Evolutionary conservation across 225 moss, liverwort and hornwort genomes (phyloP).

Genomic region (Straminergon stramineum): DNA sequence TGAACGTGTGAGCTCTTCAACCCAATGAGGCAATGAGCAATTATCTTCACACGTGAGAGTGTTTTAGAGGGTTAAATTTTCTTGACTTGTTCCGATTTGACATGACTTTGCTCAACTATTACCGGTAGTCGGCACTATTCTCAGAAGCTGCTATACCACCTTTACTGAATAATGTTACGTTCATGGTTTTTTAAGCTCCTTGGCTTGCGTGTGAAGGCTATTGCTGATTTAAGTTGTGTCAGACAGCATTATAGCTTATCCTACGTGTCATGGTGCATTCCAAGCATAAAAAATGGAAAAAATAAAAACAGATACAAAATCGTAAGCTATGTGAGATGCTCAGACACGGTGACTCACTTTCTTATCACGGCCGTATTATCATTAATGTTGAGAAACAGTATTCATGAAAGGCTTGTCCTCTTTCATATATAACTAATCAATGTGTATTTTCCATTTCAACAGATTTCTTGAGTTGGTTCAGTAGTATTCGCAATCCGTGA

Average conservation of each 20-base stretch:
- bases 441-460: background rate
- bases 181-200: background rate
- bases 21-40: background rate
- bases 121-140: background rate
- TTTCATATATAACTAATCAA: background rate
- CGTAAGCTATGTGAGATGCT: background rate
- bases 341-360: background rate
- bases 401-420: background rate
- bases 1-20: background rate
- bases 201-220: background rate
- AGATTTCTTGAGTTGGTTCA: conserved; percentile 70
- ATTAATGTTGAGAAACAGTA: background rate
- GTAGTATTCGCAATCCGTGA: conserved; percentile 69
- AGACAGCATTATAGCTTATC: background rate
- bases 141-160: background rate
- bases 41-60: background rate
- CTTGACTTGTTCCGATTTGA: background rate
- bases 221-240: background rate
- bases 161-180: background rate
- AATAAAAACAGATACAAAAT: background rate
- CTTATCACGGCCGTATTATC: background rate
- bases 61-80: background rate
- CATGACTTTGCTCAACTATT: background rate
- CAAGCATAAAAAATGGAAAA: background rate
- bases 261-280: background rate